These are phyloP conservation scores for Scalesia atractyloides DNA, from an alignment of 129 eudicot genomes.

Conservation along the genomic window DNA sequence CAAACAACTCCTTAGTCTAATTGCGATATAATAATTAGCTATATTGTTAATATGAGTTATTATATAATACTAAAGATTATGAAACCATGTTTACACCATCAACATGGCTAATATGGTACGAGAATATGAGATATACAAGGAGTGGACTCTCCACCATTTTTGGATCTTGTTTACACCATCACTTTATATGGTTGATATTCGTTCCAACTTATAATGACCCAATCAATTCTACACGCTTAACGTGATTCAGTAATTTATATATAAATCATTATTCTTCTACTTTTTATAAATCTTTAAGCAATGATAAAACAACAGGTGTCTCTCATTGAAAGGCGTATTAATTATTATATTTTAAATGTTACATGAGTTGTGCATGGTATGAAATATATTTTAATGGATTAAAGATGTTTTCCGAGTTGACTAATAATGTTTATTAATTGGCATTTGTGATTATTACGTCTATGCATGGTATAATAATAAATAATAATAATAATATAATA, in stretches of 20 bases:
- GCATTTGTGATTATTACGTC: too few species aligned
- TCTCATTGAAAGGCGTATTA: neutral
- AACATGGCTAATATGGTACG: neutral
- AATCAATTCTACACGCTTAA: constrained; percentile 5
- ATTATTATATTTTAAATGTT: neutral
- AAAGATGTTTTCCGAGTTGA: too few species aligned
- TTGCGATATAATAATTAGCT: too few species aligned
- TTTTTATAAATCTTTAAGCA: neutral
- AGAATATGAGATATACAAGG: neutral
- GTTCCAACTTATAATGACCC: constrained; percentile 11
- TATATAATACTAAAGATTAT: neutral
- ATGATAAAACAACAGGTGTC: neutral
- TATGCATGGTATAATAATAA: too few species aligned
- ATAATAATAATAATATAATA: too few species aligned
- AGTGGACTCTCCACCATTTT: constrained; percentile 24
- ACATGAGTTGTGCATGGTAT: neutral
- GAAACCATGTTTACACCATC: constrained; percentile 13
- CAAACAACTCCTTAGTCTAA: too few species aligned
- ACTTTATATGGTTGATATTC: constrained; percentile 6
- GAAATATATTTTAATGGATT: neutral
- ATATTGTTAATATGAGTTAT: too few species aligned
- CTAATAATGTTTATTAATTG: too few species aligned
- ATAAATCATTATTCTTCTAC: neutral
- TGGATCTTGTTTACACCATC: constrained; percentile 35
- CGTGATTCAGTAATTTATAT: neutral